These are phyloP conservation scores for Lepidium campestre DNA, from an alignment of 441 rosid genomes.

Conservation along the genomic window DNA sequence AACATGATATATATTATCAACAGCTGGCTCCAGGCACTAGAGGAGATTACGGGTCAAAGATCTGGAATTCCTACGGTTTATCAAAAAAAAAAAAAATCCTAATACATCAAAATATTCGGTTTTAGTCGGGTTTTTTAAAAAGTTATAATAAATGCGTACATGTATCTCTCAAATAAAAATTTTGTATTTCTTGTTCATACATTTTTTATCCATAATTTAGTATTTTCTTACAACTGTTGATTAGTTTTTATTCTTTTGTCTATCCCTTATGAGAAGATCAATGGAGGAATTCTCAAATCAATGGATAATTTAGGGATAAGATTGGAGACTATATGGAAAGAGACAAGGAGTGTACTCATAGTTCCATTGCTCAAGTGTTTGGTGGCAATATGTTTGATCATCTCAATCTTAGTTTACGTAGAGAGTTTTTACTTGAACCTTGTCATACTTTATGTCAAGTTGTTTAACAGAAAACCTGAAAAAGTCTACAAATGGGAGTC, in stretches of 20 bases:
- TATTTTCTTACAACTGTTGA: background rate
- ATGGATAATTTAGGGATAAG: background rate
- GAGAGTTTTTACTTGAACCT: conserved; percentile 58
- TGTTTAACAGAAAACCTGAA: conserved; percentile 40
- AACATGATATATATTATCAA: no score
- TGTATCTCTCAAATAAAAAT: background rate
- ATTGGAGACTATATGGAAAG: conserved; percentile 1
- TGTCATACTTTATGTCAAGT: conserved; percentile 36
- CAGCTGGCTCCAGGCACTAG: no score
- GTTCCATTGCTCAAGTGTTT: conserved; percentile 25
- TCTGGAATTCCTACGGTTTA: no score
- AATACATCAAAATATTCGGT: no score
- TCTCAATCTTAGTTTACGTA: conserved; percentile 40
- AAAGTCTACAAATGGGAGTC: conserved; percentile 56
- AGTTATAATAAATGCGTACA: no score
- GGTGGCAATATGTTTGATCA: conserved; percentile 38
- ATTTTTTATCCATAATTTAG: background rate
- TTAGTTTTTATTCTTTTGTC: background rate
- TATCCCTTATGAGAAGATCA: background rate
- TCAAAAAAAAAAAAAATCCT: no score
- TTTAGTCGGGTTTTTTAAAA: no score
- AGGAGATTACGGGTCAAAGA: no score
- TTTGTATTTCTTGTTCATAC: background rate
- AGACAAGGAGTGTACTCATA: conserved; percentile 7
- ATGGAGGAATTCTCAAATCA: conserved; percentile 17